These are phyloP conservation scores for Exophiala oligosperma DNA, from an alignment of 2,329 filamentous ascomycete species.

Conservation along the genomic window DNA sequence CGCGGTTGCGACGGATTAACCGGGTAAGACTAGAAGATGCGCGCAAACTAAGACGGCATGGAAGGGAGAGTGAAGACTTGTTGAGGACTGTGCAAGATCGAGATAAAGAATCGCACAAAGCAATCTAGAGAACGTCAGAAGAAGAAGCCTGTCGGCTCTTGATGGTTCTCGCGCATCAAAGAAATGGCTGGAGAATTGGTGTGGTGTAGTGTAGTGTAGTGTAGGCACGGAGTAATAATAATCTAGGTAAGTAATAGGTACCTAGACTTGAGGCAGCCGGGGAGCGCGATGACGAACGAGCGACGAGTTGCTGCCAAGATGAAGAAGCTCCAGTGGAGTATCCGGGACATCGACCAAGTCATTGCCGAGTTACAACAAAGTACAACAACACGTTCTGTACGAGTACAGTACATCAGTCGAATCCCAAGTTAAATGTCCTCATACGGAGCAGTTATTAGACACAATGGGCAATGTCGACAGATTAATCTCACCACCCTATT, in stretches of 20 bases:
- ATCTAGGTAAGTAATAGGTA: too few relatives aligned
- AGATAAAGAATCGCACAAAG: background rate
- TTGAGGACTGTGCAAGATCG: background rate
- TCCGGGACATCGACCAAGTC: too few relatives aligned
- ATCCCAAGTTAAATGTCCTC: too few relatives aligned
- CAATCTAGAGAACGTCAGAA: background rate
- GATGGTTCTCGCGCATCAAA: conserved; percentile 1
- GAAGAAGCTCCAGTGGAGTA: background rate
- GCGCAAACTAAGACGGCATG: conserved; percentile 4
- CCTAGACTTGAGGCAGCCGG: background rate
- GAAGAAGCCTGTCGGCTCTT: background rate
- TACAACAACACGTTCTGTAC: too few relatives aligned
- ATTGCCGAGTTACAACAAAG: too few relatives aligned
- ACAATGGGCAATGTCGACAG: too few relatives aligned
- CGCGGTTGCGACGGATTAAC: conserved; percentile 7
- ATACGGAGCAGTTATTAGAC: too few relatives aligned
- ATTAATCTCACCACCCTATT: too few relatives aligned
- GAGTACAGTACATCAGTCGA: too few relatives aligned
- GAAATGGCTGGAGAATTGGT: conserved; percentile 16
- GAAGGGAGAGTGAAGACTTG: background rate
- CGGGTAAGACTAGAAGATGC: conserved; percentile 6
- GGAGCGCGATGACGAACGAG: conserved; percentile 22
- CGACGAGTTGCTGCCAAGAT: conserved; percentile 4
- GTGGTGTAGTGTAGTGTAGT: background rate
- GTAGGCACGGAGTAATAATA: too few relatives aligned